Evolutionary conservation across 345 rosid genomes (phyloP), one percentile per base, ranked within the genome.

Genomic region (Aquilaria malaccensis): DNA sequence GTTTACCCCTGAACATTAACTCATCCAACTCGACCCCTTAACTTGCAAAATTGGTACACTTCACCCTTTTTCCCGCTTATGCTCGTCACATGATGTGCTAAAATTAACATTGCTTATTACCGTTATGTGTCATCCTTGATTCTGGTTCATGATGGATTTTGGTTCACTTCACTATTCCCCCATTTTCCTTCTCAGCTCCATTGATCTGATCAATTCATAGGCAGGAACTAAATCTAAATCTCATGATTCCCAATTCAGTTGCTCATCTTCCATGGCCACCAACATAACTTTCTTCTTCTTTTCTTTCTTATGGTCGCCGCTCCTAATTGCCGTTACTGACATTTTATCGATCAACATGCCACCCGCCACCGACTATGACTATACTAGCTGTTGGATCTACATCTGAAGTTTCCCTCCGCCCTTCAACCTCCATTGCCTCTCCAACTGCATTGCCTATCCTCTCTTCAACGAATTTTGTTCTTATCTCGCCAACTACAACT

Each of bases 371-470:
- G 7, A 60, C 3, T 60, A 49, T 33, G 83, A 70, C 67, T 90
- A 97, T 74, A 58, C 75, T 50, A 67, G 61, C 70, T 88, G 96
- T 52, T 81, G 97, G 99, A 94, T 94, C 89, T 76, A 94, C 73
- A 79, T 94, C 79, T 80, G 96, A 61, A 74, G 72, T 56, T 78
- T 94, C 30, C 97, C 99, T 2, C 62, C 83, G 1, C 66, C 83
- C 9, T 90, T 90, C 91, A 87, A 94, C 61, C 88, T 83, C 55
- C 96, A 86, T 74, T 96, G 90, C 29, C 95, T 90, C 59, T 33
- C 86, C 1, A 84, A 85, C 70, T 90, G 99, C 67, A 83, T 88
- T 30, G 73, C 60, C 32, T 89, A 87, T 76, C 82, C 83, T 12
- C 74, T 82, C 55, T 74, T 83, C 45, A 84, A 76, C n/a, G 66